Conservation (phyloP, 768 basidiomycete genomes). For the Tephrocybe rancida region DNA sequence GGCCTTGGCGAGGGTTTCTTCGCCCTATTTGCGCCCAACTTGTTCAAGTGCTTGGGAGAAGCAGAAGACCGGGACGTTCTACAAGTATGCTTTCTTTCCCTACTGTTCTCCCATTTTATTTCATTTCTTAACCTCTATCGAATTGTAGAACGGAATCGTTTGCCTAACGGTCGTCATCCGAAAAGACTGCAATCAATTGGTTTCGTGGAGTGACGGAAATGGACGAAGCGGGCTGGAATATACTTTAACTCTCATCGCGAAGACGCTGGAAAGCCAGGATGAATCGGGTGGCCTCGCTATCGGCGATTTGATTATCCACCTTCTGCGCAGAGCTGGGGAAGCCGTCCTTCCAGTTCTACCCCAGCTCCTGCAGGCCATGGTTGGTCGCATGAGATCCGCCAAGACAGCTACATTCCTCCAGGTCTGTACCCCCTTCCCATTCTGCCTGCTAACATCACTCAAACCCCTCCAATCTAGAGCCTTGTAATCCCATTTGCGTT, state of each 20-base stretch:
- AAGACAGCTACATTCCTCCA: conserved; percentile 92
- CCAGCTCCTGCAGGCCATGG: conserved; percentile 83
- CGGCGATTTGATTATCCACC: conserved; percentile 93
- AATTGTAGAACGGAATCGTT: conserved; percentile 73
- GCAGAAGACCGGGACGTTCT: conserved; percentile 88
- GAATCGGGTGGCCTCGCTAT: conserved; percentile 93
- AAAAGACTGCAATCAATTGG: conserved; percentile 82
- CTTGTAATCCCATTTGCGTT: conserved; percentile 93
- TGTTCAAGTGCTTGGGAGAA: conserved; percentile 68
- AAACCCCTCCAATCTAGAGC: conserved; percentile 49
- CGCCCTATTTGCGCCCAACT: conserved; percentile 65
- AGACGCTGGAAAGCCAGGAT: conserved; percentile 74
- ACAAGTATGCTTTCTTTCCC: conserved; percentile 50
- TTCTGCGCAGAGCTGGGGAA: conserved; percentile 82
- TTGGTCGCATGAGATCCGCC: conserved; percentile 77
- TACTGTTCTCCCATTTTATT: not conserved
- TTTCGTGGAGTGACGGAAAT: conserved; percentile 70
- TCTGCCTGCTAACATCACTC: not conserved
- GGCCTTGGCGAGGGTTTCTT: conserved; percentile 86
- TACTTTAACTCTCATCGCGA: conserved; percentile 75
- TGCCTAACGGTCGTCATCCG: conserved; percentile 84
- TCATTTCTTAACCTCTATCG: not conserved
- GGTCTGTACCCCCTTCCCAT: conserved; percentile 40
- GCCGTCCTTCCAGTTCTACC: conserved; percentile 84
- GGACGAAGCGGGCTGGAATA: conserved; percentile 78